phyloP scores from a whole-genome alignment of 164 flowering plant genomes.

The Stephania cephalantha region DNA sequence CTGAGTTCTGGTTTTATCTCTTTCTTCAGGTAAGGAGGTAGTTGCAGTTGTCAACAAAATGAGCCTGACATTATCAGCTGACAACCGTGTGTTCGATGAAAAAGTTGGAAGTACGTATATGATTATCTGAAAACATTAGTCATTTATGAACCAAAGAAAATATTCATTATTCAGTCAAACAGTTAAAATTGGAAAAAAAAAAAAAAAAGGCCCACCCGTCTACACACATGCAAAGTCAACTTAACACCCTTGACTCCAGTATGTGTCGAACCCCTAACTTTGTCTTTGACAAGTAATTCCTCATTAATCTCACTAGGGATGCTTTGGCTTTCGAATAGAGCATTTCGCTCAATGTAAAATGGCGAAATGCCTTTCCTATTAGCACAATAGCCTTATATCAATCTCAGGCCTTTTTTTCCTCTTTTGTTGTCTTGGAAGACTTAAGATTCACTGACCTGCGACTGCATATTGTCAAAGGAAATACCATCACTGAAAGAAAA shows the following conservation, averaged over 20 bases:
- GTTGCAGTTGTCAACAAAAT: conserved; percentile 74
- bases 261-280: too few species aligned
- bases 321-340: neutral
- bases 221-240: too few species aligned
- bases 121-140: conserved; percentile 4
- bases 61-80: conserved; percentile 83
- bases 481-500: too few species aligned
- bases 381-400: neutral
- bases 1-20: neutral
- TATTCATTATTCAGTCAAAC: too few species aligned
- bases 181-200: too few species aligned
- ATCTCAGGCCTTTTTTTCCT: neutral
- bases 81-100: conserved; percentile 90
- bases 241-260: too few species aligned
- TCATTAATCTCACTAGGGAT: too few species aligned
- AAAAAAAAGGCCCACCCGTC: too few species aligned
- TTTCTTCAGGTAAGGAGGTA: conserved; percentile 57
- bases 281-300: too few species aligned
- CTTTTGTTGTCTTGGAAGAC: neutral
- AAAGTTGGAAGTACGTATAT: conserved; percentile 67
- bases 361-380: neutral
- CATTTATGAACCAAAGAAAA: neutral
- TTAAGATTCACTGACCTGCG: neutral
- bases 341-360: neutral
- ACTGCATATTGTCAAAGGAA: neutral